Base-by-base conservation (phyloP, 192 early-diverging fungal species). In the Umbelopsis isabellina region DNA sequence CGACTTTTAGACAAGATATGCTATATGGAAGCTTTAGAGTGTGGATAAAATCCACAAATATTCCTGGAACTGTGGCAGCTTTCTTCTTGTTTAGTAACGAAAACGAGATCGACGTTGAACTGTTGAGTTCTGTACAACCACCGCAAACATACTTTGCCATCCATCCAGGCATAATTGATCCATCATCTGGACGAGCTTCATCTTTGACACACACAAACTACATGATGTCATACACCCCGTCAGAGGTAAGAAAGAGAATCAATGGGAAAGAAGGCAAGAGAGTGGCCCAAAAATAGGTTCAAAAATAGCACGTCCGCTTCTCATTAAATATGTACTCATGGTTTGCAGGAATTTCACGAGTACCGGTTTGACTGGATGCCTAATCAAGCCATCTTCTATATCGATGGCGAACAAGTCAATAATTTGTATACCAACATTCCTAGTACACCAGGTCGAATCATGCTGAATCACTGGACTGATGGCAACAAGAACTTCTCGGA, bases 281-380 rank as follows among this genome's bases (percentile, higher is more conserved):
- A 4, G 35, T 2, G 10, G 1, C 20, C 23, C 18, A 11, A 20
- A 51, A 10, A 20, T 51, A n/a, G n/a, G n/a, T n/a, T n/a, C n/a
- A n/a, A n/a, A n/a, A n/a, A n/a, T n/a, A n/a, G n/a, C n/a, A n/a
- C n/a, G n/a, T n/a, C n/a, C n/a, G n/a, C n/a, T n/a, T n/a, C n/a
- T n/a, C n/a, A n/a, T n/a, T n/a, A n/a, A n/a, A n/a, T n/a, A n/a
- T n/a, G n/a, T n/a, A n/a, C n/a, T n/a, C n/a, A n/a, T n/a, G n/a
- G n/a, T n/a, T n/a, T 45, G 15, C 58, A 79, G 77, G 68, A 52
- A 15, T 73, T 67, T 35, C 77, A 79, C 51, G 77, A 79, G 27
- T 79, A 79, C 48, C 68, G 77, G 35, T 79, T 79, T 64, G 77
- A 79, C 48, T 79, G 77, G 77, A 49, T 41, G n/a, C 77, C 77